phyloP scores from a whole-genome alignment of 495 filamentous ascomycete genomes.

The Hypoxylon cercidicola region DNA sequence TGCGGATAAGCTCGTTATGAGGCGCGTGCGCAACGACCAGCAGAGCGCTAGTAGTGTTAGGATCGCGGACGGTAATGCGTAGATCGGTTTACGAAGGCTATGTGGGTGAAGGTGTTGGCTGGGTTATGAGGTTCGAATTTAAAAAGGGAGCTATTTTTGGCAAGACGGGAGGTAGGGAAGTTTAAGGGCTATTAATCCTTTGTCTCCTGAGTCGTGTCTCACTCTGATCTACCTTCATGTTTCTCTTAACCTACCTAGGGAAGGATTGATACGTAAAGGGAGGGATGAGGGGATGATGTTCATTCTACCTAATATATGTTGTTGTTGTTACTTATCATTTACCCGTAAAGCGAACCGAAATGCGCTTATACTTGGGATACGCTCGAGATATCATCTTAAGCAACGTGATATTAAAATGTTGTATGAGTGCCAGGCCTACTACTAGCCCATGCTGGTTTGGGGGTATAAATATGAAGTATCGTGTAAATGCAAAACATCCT shows the following conservation, averaged over 20 bases:
- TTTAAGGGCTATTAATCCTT: too few relatives aligned
- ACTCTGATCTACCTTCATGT: too few relatives aligned
- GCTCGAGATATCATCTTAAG: not conserved
- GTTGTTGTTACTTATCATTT: slow-evolving; percentile 18
- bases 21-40: slow-evolving; percentile 63
- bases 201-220: too few relatives aligned
- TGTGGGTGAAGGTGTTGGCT: too few relatives aligned
- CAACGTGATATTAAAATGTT: too few relatives aligned
- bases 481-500: too few relatives aligned
- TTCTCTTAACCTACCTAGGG: not conserved
- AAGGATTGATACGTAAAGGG: not conserved
- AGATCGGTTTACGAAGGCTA: too few relatives aligned
- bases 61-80: not conserved
- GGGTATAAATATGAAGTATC: not conserved
- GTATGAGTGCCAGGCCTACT: too few relatives aligned
- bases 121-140: too few relatives aligned
- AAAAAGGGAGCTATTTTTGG: too few relatives aligned
- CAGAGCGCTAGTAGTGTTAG: slow-evolving; percentile 17
- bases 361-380: not conserved
- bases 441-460: not conserved
- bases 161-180: too few relatives aligned
- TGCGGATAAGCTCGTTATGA: slow-evolving; percentile 58
- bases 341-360: slow-evolving; percentile 13
- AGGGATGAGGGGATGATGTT: slow-evolving; percentile 1
- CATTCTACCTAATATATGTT: too few relatives aligned